Evolutionary conservation across 345 rosid genomes (phyloP), one percentile per base, ranked within the genome.

Genomic region (Melaleuca alternifolia): DNA sequence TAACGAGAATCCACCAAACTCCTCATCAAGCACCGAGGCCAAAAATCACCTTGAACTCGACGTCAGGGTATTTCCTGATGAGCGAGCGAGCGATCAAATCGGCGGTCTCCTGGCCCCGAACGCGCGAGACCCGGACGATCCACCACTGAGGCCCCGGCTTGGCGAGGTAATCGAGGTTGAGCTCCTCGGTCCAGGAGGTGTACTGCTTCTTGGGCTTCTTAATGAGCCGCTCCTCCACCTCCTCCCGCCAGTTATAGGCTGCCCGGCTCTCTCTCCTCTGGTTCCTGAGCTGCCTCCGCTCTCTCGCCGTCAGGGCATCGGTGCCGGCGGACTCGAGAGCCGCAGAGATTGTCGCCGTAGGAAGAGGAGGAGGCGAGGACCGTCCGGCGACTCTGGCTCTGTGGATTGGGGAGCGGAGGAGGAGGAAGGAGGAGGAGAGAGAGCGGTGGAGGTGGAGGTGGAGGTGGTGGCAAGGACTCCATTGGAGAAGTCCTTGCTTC

Each of bases 261-360:
- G 92, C 82, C 86, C 91, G 92, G 87, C 93, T 89, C 90, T 94
- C 99, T 23, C 99, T 92, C 88, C 92, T 89, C 88, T 92, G 92
- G 90, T 93, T 94, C 86, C 98, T 91, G n/a, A 94, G 93, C 91
- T 92, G 93, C 90, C 99, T 91, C 86, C 98, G 92, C 92, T 96
- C 99, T 86, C 93, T 94, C 48, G 95, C 99, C 30, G 96, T 92
- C 24, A 96, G 91, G 81, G 90, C 83, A 37, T 46, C 51, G 52
- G 51, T 7, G 57, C 54, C 57, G 33, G 46, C 53, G 61, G 94
- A 89, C 65, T 91, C 93, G 41, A 94, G 88, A 50, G 94, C 88
- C 6, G 94, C 93, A 14, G 90, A 88, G 62, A 92, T 84, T 33
- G 89, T 87, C 24, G 88, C 24, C 71, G 71, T 15, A 86, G 81